A percentile compares a stretch with the other conserved stretches of the same genome.
These are phyloP conservation scores for Luffa aegyptiaca DNA, from an alignment of 306 rosid species.

Conservation along the genomic window DNA sequence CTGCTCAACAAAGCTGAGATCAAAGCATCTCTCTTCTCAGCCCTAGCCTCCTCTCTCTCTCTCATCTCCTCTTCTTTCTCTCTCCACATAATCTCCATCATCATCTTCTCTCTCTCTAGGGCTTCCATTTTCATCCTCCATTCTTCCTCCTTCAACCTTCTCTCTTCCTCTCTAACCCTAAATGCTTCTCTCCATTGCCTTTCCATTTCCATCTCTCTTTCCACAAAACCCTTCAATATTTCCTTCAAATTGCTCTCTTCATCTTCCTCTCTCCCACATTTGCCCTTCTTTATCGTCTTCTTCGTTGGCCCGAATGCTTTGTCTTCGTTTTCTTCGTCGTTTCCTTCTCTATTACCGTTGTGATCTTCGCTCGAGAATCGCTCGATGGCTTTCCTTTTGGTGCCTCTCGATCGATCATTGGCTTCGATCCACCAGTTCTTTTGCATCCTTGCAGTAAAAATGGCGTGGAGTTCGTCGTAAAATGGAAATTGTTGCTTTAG, in stretches of 20 bases:
- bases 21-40: conserved; percentile 69
- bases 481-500: conserved; percentile 71
- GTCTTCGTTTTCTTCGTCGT: conserved; percentile 29
- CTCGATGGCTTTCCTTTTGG: conserved; percentile 34
- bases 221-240: conserved; percentile 60
- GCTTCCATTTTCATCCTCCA: conserved; percentile 82
- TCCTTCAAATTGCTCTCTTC: conserved; percentile 37
- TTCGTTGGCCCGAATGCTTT: conserved; percentile 35
- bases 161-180: conserved; percentile 64
- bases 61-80: conserved; percentile 78
- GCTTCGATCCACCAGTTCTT: conserved; percentile 68
- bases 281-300: conserved; percentile 20
- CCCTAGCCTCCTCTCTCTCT: conserved; percentile 82
- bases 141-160: conserved; percentile 70
- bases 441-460: conserved; percentile 49
- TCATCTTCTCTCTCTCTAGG: conserved; percentile 65
- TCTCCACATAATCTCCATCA: conserved; percentile 83
- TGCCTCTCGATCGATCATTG: conserved; percentile 28
- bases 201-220: conserved; percentile 68
- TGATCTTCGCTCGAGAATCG: conserved; percentile 25
- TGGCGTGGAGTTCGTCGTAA: conserved; percentile 65
- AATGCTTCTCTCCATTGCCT: conserved; percentile 72
- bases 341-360: not conserved
- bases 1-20: conserved; percentile 49
- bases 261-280: not conserved